phyloP scores from a whole-genome alignment of 768 basidiomycete species.

The Boletellus sp. region DNA sequence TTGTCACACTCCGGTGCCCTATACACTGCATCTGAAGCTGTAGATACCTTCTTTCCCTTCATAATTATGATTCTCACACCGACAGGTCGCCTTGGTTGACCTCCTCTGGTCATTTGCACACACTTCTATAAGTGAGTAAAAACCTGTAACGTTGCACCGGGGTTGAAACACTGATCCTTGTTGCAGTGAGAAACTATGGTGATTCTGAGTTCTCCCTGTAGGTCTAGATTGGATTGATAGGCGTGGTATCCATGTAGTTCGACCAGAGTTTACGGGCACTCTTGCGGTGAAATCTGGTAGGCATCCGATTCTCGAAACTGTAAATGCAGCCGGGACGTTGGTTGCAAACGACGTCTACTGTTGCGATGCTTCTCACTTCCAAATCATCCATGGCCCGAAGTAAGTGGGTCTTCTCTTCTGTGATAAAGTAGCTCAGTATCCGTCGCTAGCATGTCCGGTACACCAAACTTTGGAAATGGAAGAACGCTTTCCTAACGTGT shows the following conservation, averaged over 20 bases:
- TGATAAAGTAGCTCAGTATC: background rate
- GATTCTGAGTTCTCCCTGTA: background rate
- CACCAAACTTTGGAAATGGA: background rate
- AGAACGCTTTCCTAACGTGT: background rate
- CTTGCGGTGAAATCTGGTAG: conserved; percentile 85
- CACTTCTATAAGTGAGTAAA: conserved; percentile 65
- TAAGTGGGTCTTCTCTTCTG: conserved; percentile 33
- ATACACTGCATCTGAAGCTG: conserved; percentile 90
- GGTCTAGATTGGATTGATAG: background rate
- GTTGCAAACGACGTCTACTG: conserved; percentile 92
- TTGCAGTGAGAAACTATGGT: conserved; percentile 51
- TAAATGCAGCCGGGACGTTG: conserved; percentile 62
- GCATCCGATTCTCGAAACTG: conserved; percentile 81
- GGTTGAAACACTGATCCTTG: background rate
- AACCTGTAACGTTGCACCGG: background rate
- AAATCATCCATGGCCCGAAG: conserved; percentile 92
- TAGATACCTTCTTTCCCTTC: conserved; percentile 23
- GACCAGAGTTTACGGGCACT: conserved; percentile 89
- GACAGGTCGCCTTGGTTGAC: conserved; percentile 80
- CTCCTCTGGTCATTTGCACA: conserved; percentile 90
- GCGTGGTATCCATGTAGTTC: conserved; percentile 44
- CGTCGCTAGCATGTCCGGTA: conserved; percentile 56
- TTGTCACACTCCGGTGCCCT: conserved; percentile 71
- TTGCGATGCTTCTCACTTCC: conserved; percentile 79
- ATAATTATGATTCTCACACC: background rate